phyloP scores from a whole-genome alignment of 225 moss, liverwort and hornwort genomes.

The Pseudisothecium myosuroides region DNA sequence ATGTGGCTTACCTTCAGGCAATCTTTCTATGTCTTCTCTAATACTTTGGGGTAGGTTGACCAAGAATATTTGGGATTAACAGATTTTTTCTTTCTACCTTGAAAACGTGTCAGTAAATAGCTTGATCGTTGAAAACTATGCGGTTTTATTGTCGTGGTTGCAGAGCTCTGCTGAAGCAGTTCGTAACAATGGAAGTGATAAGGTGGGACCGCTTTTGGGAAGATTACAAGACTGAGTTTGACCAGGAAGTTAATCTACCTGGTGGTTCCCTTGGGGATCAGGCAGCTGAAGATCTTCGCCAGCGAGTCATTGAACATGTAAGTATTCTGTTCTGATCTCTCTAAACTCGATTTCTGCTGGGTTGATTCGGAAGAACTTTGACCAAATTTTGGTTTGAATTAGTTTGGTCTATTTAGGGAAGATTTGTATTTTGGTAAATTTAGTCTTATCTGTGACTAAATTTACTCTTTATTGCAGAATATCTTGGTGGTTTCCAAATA shows the following conservation, averaged over 20 bases:
- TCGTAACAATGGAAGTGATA: constrained; percentile 59
- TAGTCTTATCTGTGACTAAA: neutral
- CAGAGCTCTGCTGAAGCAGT: constrained; percentile 88
- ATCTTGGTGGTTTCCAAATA: constrained; percentile 99
- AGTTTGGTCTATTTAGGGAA: neutral
- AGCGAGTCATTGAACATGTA: constrained; percentile 97
- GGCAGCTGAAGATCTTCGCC: constrained; percentile 82
- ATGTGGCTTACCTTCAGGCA: neutral
- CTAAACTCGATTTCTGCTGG: neutral
- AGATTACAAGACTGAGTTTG: constrained; percentile 77
- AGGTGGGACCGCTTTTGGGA: constrained; percentile 68
- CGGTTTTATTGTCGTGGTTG: neutral
- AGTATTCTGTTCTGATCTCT: neutral
- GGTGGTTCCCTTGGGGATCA: constrained; percentile 81
- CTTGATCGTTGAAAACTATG: neutral
- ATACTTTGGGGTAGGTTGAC: constrained; percentile 17
- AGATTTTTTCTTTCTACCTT: neutral
- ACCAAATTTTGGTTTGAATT: neutral
- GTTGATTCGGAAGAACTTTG: neutral
- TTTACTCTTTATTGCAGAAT: constrained; percentile 45
- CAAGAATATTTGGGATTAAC: neutral
- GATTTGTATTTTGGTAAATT: too few species aligned
- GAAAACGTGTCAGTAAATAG: constrained; percentile 14
- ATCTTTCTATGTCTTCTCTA: neutral
- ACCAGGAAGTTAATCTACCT: constrained; percentile 59